Evolutionary conservation across 495 filamentous ascomycete species (phyloP).

Genomic region (Xeromyces bisporus): DNA sequence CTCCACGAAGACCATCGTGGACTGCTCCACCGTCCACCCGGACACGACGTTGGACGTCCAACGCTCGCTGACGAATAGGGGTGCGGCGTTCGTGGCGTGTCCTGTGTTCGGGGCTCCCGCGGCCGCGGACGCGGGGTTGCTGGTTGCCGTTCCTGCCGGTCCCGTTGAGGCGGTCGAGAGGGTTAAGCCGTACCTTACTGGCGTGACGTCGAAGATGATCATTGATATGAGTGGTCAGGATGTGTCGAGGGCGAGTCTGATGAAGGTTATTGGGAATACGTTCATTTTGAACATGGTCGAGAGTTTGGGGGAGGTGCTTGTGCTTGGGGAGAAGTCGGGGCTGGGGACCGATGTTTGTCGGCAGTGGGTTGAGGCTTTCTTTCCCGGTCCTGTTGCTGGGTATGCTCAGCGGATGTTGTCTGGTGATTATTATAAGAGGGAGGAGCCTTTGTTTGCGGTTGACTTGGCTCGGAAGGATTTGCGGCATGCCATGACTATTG

Average conservation of each 20-base stretch:
- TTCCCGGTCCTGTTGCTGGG: slow-evolving; percentile 36
- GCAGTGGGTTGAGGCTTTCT: slow-evolving; percentile 48
- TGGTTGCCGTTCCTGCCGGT: slow-evolving; percentile 66
- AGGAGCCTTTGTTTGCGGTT: slow-evolving; percentile 72
- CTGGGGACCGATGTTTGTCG: slow-evolving; percentile 54
- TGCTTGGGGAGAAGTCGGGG: slow-evolving; percentile 65
- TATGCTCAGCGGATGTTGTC: slow-evolving; percentile 58
- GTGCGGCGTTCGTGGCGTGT: slow-evolving; percentile 59
- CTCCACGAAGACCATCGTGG: slow-evolving; percentile 37
- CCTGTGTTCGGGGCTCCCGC: slow-evolving; percentile 73
- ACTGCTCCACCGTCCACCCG: slow-evolving; percentile 80
- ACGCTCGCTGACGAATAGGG: slow-evolving; percentile 33
- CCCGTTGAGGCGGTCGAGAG: slow-evolving; percentile 39
- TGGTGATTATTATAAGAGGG: slow-evolving; percentile 55
- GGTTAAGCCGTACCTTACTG: slow-evolving; percentile 57
- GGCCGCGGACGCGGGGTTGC: slow-evolving; percentile 56
- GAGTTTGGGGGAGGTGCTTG: slow-evolving; percentile 55
- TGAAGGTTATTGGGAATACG: slow-evolving; percentile 79
- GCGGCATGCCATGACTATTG: slow-evolving; percentile 53
- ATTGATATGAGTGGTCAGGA: slow-evolving; percentile 35
- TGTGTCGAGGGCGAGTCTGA: slow-evolving; percentile 26
- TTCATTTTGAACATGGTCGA: slow-evolving; percentile 77
- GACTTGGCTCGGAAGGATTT: slow-evolving; percentile 78
- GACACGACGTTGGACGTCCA: slow-evolving; percentile 55
- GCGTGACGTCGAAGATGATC: slow-evolving; percentile 54